Evolutionary conservation across 345 rosid genomes (phyloP).

Genomic region (Isatis tinctoria): DNA sequence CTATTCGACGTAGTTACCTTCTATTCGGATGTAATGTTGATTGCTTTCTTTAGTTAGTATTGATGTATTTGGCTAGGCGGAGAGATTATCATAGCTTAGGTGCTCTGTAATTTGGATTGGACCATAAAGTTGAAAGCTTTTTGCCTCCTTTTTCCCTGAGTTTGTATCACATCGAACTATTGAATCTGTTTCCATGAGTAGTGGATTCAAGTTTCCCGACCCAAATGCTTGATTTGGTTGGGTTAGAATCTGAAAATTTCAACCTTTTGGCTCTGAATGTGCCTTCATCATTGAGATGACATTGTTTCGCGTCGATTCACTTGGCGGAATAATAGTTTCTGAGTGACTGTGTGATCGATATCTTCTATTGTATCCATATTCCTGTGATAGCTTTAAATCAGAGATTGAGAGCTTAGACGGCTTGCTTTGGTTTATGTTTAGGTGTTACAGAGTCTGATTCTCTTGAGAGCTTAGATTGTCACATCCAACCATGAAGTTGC

Average conservation of each 20-base stretch:
- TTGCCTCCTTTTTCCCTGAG: background rate
- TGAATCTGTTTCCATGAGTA: background rate
- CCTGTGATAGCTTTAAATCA: background rate
- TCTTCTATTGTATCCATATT: background rate
- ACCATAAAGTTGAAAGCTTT: slow-evolving; percentile 2
- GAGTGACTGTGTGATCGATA: background rate
- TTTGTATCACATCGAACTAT: background rate
- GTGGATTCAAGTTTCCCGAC: background rate
- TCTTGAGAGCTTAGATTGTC: background rate
- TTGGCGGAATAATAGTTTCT: background rate
- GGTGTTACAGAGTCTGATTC: background rate
- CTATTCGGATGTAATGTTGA: background rate
- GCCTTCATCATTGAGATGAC: background rate
- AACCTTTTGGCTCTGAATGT: background rate
- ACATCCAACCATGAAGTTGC: background rate
- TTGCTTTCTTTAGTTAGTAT: background rate
- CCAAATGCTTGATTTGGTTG: slow-evolving; percentile 1
- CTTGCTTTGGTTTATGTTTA: background rate
- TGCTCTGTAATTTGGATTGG: background rate
- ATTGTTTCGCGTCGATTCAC: background rate
- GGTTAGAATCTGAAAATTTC: background rate
- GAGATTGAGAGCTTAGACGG: background rate
- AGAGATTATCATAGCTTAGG: slow-evolving; percentile 8
- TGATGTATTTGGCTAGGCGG: background rate
- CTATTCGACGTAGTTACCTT: background rate